Conservation (phyloP, 2,329 filamentous ascomycete genomes). For the Phyllosticta ampelicida region DNA sequence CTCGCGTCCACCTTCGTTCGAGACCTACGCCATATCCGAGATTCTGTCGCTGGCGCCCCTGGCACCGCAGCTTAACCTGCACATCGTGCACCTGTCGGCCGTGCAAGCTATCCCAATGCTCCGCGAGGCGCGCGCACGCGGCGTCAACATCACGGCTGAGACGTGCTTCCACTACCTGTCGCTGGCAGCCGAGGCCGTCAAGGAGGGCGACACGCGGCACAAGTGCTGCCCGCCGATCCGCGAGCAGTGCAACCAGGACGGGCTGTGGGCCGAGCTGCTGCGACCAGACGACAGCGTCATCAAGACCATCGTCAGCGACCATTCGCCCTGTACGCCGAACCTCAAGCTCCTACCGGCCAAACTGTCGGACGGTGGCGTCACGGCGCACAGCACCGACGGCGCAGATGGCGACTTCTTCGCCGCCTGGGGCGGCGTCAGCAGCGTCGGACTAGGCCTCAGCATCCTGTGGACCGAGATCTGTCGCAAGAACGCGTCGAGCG, state of each 20-base stretch:
- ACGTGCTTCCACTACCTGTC: slow-evolving; percentile 94
- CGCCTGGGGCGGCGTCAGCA: slow-evolving; percentile 93
- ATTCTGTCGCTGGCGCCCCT: slow-evolving; percentile 72
- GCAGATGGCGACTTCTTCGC: slow-evolving; percentile 77
- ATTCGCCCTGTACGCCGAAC: slow-evolving; percentile 91
- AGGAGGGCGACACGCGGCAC: slow-evolving; percentile 77
- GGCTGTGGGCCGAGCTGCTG: slow-evolving; percentile 72
- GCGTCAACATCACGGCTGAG: slow-evolving; percentile 82
- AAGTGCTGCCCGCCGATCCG: slow-evolving; percentile 95
- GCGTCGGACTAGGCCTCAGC: slow-evolving; percentile 81
- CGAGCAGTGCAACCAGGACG: slow-evolving; percentile 67
- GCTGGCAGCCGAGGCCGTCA: slow-evolving; percentile 69
- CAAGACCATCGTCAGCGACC: slow-evolving; percentile 84
- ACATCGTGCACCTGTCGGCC: slow-evolving; percentile 91
- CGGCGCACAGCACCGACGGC: slow-evolving; percentile 21
- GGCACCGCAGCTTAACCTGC: slow-evolving; percentile 72
- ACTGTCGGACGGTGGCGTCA: slow-evolving; percentile 43
- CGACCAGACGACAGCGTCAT: slow-evolving; percentile 59
- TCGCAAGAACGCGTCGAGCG: slow-evolving; percentile 41
- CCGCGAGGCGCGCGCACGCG: slow-evolving; percentile 57
- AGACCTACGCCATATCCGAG: slow-evolving; percentile 80
- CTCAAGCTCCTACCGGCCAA: slow-evolving; percentile 74
- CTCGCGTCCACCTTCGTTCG: slow-evolving; percentile 79
- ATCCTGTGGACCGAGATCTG: slow-evolving; percentile 72
- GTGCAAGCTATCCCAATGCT: slow-evolving; percentile 77